Conservation (phyloP, 1,139 yeast genomes). For the Protomyces pachydermus region DNA sequence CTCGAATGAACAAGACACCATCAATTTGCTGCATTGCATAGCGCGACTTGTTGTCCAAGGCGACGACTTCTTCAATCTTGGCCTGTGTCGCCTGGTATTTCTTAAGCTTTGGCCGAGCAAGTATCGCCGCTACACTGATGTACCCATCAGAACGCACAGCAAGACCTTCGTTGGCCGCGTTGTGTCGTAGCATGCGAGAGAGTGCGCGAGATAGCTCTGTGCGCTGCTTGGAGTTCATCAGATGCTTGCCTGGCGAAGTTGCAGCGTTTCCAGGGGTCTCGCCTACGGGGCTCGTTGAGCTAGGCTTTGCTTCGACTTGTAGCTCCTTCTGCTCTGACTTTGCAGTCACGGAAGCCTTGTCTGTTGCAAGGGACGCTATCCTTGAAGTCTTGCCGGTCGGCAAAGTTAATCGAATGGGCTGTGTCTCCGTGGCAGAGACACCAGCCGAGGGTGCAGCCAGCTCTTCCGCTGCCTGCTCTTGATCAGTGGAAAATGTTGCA, state of each 20-base stretch:
- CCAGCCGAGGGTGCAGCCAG: neutral
- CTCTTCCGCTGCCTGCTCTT: neutral
- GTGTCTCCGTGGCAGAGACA: neutral
- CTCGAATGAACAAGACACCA: constrained; percentile 53
- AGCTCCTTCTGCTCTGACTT: too few species aligned
- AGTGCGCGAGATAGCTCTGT: constrained; percentile 42
- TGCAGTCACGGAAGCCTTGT: too few species aligned
- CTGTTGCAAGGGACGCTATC: neutral
- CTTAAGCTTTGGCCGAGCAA: constrained; percentile 57
- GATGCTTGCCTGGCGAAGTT: too few species aligned
- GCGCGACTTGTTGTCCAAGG: constrained; percentile 62
- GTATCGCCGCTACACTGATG: constrained; percentile 27
- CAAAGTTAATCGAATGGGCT: neutral
- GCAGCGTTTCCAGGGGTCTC: too few species aligned
- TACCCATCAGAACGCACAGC: constrained; percentile 63
- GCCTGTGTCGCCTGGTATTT: constrained; percentile 47
- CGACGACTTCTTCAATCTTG: constrained; percentile 61
- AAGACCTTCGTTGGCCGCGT: constrained; percentile 67
- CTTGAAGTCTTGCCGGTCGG: neutral
- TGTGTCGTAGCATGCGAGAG: constrained; percentile 74
- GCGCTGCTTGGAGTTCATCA: constrained; percentile 12
- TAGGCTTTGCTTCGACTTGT: too few species aligned
- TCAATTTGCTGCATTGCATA: constrained; percentile 46
- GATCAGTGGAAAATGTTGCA: too few species aligned
- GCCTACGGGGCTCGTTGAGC: too few species aligned